Percentiles rank a stretch among this genome's conserved stretches.
phyloP scores from a whole-genome alignment of 345 rosid genomes.

The Populus euphratica region DNA sequence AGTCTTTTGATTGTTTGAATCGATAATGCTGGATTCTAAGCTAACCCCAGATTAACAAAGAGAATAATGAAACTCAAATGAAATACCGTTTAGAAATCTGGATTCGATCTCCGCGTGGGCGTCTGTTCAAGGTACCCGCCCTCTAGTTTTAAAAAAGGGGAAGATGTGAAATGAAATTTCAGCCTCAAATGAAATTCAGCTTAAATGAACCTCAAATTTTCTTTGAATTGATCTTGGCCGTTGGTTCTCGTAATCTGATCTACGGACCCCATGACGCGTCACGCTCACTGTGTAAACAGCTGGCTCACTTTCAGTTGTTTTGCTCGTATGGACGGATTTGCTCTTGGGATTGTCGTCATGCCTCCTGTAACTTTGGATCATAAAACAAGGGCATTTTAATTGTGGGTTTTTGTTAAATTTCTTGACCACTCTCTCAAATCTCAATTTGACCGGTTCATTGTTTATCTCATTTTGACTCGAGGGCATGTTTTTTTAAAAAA shows the following conservation, averaged over 20 bases:
- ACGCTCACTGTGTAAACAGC: conserved; percentile 29
- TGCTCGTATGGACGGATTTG: conserved; percentile 3
- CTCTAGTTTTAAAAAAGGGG: conserved; percentile 31
- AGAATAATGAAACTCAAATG: too few species aligned
- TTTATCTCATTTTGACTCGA: neutral
- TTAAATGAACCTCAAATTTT: conserved; percentile 35
- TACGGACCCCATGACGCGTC: conserved; percentile 28
- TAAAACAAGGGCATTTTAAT: neutral
- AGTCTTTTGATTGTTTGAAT: neutral
- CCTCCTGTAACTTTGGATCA: neutral
- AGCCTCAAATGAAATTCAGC: conserved; percentile 33
- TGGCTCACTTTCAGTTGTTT: conserved; percentile 33
- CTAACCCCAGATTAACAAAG: neutral
- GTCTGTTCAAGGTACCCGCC: conserved; percentile 37
- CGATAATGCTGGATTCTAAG: neutral
- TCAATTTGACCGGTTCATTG: neutral
- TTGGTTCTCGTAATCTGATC: conserved; percentile 13
- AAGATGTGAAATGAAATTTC: conserved; percentile 20
- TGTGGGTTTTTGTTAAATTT: neutral
- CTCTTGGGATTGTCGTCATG: neutral
- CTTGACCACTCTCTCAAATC: neutral
- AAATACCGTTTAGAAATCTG: neutral
- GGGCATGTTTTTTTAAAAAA: too few species aligned
- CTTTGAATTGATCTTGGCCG: conserved; percentile 34
- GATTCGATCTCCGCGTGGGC: neutral